phyloP scores from a whole-genome alignment of 805 yeast species.

The Metschnikowia sp. region DNA sequence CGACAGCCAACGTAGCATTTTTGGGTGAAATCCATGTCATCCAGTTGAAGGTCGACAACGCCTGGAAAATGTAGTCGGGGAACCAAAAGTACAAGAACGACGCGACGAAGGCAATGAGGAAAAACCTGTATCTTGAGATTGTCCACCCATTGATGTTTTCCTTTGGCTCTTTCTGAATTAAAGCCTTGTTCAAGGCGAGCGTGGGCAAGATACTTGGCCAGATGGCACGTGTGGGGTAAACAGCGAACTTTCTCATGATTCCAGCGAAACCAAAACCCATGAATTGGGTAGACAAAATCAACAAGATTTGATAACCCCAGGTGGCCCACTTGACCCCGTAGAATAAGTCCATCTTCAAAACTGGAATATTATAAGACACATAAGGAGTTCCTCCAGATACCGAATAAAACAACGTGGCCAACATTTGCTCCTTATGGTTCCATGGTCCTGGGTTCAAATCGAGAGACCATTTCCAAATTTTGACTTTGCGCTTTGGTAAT shows the following conservation, averaged over 20 bases:
- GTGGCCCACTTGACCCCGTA: conserved; percentile 39
- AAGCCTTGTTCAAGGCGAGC: conserved; percentile 51
- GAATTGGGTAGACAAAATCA: conserved; percentile 54
- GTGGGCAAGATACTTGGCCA: conserved; percentile 71
- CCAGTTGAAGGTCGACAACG: conserved; percentile 58
- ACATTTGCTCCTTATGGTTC: conserved; percentile 59
- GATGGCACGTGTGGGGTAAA: conserved; percentile 59
- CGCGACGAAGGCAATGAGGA: neutral
- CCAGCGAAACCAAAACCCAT: conserved; percentile 72
- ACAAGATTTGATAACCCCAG: conserved; percentile 50
- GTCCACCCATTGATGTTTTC: conserved; percentile 62
- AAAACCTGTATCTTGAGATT: conserved; percentile 22
- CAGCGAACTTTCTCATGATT: conserved; percentile 52
- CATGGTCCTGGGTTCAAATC: conserved; percentile 58
- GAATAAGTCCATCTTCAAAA: conserved; percentile 40
- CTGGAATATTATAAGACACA: conserved; percentile 40
- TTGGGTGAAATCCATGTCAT: conserved; percentile 65
- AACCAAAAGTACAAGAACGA: conserved; percentile 7
- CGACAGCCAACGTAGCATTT: conserved; percentile 54
- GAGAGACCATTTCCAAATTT: conserved; percentile 40
- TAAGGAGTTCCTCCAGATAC: conserved; percentile 49
- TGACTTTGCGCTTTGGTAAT: conserved; percentile 41
- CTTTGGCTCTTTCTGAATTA: conserved; percentile 48
- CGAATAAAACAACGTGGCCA: conserved; percentile 51
- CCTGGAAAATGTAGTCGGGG: conserved; percentile 48